These are phyloP conservation scores for Aspergillus coremiiformis DNA, from an alignment of 495 filamentous ascomycete species.

Conservation along the genomic window DNA sequence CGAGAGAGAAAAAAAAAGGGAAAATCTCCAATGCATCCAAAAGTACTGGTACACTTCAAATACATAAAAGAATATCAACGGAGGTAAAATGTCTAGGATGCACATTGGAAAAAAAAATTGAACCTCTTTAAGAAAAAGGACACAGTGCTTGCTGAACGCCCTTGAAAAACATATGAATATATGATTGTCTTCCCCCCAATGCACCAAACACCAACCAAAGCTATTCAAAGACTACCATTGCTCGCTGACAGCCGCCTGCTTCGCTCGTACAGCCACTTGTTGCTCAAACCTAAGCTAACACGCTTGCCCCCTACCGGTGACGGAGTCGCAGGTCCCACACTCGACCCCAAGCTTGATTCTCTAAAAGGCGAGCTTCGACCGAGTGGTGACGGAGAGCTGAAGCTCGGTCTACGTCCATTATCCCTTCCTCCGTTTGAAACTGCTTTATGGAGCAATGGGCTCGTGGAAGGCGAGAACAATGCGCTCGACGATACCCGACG, in stretches of 20 bases:
- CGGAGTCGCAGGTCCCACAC: conserved; percentile 12
- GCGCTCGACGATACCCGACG: conserved; percentile 30
- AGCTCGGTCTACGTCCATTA: conserved; percentile 52
- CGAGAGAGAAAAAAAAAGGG: too few relatives aligned
- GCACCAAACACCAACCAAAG: conserved; percentile 10
- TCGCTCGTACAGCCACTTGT: conserved; percentile 89
- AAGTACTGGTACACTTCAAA: background rate
- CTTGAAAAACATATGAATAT: background rate
- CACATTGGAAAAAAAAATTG: background rate
- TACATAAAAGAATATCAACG: background rate
- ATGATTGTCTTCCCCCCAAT: conserved; percentile 4
- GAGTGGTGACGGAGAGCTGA: conserved; percentile 41
- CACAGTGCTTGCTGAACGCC: background rate
- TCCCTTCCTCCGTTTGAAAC: conserved; percentile 44
- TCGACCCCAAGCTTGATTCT: conserved; percentile 30
- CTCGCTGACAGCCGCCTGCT: conserved; percentile 38
- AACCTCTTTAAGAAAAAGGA: background rate
- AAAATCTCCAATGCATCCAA: background rate
- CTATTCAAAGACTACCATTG: conserved; percentile 30
- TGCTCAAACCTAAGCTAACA: conserved; percentile 67
- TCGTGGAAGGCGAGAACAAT: conserved; percentile 47
- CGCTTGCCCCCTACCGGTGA: conserved; percentile 50
- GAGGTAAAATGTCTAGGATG: background rate
- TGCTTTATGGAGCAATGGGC: conserved; percentile 66
- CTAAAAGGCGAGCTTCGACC: conserved; percentile 44